phyloP scores from a whole-genome alignment of 768 basidiomycete genomes.

The Boletus rufocinnamomeus region DNA sequence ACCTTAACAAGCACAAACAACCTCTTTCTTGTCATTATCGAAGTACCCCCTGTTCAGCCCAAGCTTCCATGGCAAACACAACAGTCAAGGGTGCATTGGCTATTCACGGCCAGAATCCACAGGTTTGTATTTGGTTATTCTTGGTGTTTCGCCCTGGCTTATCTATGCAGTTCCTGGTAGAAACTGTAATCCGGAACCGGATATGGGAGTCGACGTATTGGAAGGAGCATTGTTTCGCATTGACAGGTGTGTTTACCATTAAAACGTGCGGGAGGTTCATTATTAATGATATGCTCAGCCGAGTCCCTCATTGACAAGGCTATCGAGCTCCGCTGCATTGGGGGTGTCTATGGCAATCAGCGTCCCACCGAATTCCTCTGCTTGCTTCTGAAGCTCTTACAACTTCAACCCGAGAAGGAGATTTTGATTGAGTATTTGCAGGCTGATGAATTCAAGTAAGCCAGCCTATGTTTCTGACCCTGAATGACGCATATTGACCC shows the following conservation, averaged over 20 bases:
- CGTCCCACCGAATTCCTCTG: constrained; percentile 93
- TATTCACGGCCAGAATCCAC: constrained; percentile 97
- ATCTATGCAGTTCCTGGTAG: constrained; percentile 76
- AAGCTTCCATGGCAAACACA: constrained; percentile 78
- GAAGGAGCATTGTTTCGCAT: constrained; percentile 99
- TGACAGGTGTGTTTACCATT: constrained; percentile 65
- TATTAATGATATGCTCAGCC: constrained; percentile 48
- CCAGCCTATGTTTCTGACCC: constrained; percentile 7
- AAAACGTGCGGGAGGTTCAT: neutral
- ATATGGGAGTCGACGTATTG: constrained; percentile 95
- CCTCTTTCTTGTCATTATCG: neutral
- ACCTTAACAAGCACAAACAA: constrained; percentile 30
- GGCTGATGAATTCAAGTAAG: constrained; percentile 98
- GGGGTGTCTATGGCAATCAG: constrained; percentile 95
- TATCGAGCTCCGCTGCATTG: constrained; percentile 76
- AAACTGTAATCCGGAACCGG: constrained; percentile 93
- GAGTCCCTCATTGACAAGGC: constrained; percentile 94
- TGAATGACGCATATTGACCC: neutral
- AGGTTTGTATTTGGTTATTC: constrained; percentile 52
- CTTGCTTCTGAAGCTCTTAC: constrained; percentile 89
- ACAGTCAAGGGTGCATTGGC: constrained; percentile 84
- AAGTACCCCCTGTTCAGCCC: neutral
- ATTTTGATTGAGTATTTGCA: constrained; percentile 93
- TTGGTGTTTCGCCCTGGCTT: constrained; percentile 11
- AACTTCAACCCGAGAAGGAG: constrained; percentile 97